Evolutionary conservation across 495 filamentous ascomycete species (phyloP), one percentile per base, ranked within the genome.

Genomic region (Penicillium turbatum): DNA sequence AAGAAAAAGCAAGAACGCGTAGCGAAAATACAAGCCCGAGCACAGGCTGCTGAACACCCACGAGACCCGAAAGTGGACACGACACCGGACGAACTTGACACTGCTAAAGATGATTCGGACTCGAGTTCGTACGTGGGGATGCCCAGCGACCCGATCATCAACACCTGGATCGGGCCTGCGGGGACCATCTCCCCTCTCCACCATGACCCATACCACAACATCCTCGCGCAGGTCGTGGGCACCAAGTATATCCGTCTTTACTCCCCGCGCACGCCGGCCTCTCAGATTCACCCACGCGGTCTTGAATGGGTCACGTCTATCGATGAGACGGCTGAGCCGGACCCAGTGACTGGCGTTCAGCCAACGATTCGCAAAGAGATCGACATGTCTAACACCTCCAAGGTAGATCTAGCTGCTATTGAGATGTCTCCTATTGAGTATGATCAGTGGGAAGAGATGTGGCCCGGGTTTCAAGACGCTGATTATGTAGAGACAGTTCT

Each of bases 151-250:
- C 74, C 77, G 0, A 67, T 79, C 7, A 73, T 76, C n/a, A 97
- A 98, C 66, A 90, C 88, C 4, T 98, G 93, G 93, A 86, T 97
- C 48, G 93, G 93, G 0, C 93, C 93, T 0, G 71, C 82, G 0
- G 86, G 84, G 40, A 97, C 93, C 2, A 90, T 97, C 36, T 95
- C 89, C 0, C 93, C 95, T 5, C 70, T 97, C 16, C 93, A 98
- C 66, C 92, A 89, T 17, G 93, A 98, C 63, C 89, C 90, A 2
- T 91, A 96, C 64, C 87, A 97, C 62, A 98, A 98, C 60, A 82
- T 97, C 30, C 79, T 98, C 10, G 83, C 86, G 16, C 93, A 97
- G 64, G 87, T 97, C 0, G 89, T 96, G 0, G 93, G 93, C 0
- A 77, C 82, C 37, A 98, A 98, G 67, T 98, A 97, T 63, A 74